These are phyloP conservation scores for Trametopsis cervina DNA, from an alignment of 768 basidiomycete species.

Conservation along the genomic window DNA sequence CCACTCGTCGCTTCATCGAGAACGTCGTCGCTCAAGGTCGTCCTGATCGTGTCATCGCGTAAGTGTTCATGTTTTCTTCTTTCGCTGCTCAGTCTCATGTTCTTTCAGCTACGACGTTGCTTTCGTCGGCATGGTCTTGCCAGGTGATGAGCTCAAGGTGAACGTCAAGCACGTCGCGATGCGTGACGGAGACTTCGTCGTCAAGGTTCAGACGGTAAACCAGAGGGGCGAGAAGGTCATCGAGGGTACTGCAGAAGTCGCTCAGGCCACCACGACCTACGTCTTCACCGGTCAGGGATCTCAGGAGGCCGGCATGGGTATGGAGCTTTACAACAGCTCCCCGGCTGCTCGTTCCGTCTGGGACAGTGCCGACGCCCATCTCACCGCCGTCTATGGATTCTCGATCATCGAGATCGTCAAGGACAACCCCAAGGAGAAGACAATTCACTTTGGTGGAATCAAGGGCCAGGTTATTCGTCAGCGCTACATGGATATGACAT, in stretches of 20 bases:
- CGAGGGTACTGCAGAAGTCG: slow-evolving; percentile 87
- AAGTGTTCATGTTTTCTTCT: slow-evolving; percentile 29
- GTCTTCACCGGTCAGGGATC: slow-evolving; percentile 99
- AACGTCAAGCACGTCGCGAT: slow-evolving; percentile 87
- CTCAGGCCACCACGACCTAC: slow-evolving; percentile 87
- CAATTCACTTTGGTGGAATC: slow-evolving; percentile 98
- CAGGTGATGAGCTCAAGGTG: slow-evolving; percentile 80
- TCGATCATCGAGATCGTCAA: slow-evolving; percentile 99
- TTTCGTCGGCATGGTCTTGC: slow-evolving; percentile 98
- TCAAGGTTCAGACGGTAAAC: slow-evolving; percentile 84
- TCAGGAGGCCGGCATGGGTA: slow-evolving; percentile 98
- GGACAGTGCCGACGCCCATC: slow-evolving; percentile 92
- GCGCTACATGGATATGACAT: slow-evolving; percentile 99
- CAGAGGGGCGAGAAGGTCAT: slow-evolving; percentile 85
- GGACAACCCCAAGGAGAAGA: slow-evolving; percentile 97
- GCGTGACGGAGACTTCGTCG: slow-evolving; percentile 89
- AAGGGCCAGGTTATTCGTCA: slow-evolving; percentile 98
- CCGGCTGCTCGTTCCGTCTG: slow-evolving; percentile 95
- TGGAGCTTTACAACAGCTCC: slow-evolving; percentile 93
- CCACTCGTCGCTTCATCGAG: slow-evolving; percentile 88
- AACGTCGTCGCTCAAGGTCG: slow-evolving; percentile 89
- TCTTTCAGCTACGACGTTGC: slow-evolving; percentile 73
- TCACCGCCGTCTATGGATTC: slow-evolving; percentile 94
- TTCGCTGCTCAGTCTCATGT: slow-evolving; percentile 3
- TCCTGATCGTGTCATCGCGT: slow-evolving; percentile 86